Base-by-base conservation (phyloP, 2,329 filamentous ascomycete genomes). In the Corniculantispora saksenae region DNA sequence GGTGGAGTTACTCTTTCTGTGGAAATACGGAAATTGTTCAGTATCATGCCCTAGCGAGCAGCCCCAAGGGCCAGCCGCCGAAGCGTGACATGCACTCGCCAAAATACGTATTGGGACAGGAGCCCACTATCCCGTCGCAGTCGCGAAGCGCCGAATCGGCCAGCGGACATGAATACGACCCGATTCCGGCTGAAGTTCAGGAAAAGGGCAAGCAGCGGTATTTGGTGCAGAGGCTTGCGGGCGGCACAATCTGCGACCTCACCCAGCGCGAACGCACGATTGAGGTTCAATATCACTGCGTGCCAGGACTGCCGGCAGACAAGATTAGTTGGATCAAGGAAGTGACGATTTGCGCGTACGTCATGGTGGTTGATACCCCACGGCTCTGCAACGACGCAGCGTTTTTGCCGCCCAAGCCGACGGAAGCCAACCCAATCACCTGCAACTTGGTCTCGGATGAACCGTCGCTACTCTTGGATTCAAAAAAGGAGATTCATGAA, bases 1-100 rank as follows among this genome's bases (percentile, higher is more conserved):
- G 94, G 94, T 97, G 94, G 94, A 95, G 91, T 73, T 97, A 97
- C 78, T 91, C 90, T 71, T 97, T 97, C 77, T 97, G 94, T 82
- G 95, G 97, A 79, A 92, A 92, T 74, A 85, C 89, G 67, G 88
- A 94, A 68, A 89, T 97, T 67, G 91, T 92, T 72, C 94, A 97
- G 77, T 97, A 96, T 78, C 94, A 97, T 76, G 92, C 93, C 53
- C 80, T 94, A 66, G 86, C 92, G 1, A 87, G 88, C 2, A 79
- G 78, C 21, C 84, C 87, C 53, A 88, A 89, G 66, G 89, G 89
- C 3, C 86, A 91, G 13, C 90, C 92, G 27, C 94, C 94, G 0
- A 84, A 89, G 54, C 89, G 92, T 71, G 94, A 97, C 71, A 89
- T 89, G 0, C 84, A 84, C 12, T 91, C 91, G 3, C 86, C 89